Conservation (phyloP, 208 protist species). For the Leptomonas seymouri region DNA sequence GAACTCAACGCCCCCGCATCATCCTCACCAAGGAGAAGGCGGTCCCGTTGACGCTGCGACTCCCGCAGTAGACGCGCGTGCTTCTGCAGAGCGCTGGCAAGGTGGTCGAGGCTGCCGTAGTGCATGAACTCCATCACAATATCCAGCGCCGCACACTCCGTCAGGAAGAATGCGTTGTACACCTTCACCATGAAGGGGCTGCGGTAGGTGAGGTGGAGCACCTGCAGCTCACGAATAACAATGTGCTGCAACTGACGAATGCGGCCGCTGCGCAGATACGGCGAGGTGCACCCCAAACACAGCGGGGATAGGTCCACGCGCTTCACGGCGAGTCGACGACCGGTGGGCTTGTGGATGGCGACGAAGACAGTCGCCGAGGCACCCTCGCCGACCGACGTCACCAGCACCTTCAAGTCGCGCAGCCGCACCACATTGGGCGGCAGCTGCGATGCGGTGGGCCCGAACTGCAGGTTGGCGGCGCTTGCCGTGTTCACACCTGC, state of each 20-base stretch:
- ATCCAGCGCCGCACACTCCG: constrained; percentile 65
- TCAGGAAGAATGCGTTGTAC: constrained; percentile 85
- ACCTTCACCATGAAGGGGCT: constrained; percentile 91
- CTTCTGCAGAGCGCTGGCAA: constrained; percentile 44
- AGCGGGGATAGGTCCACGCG: constrained; percentile 73
- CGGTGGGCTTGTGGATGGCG: constrained; percentile 69
- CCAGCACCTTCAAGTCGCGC: constrained; percentile 53
- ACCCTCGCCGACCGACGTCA: constrained; percentile 54
- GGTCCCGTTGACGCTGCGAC: constrained; percentile 34
- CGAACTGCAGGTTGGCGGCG: not conserved
- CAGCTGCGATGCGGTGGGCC: constrained; percentile 7
- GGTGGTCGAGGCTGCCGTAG: constrained; percentile 75
- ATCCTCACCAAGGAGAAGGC: constrained; percentile 15
- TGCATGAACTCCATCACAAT: constrained; percentile 94
- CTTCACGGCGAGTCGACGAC: constrained; percentile 78
- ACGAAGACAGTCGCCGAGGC: constrained; percentile 79
- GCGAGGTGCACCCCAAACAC: constrained; percentile 34
- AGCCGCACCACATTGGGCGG: constrained; percentile 61
- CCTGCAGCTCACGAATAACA: constrained; percentile 81
- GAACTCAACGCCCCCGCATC: constrained; percentile 1
- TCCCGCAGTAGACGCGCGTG: constrained; percentile 37
- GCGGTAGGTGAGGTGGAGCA: constrained; percentile 85
- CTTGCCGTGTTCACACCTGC: constrained; percentile 8
- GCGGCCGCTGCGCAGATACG: constrained; percentile 31
- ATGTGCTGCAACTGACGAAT: constrained; percentile 70